Evolutionary conservation across 805 yeast genomes (phyloP).

Genomic region (Limtongia smithiae): DNA sequence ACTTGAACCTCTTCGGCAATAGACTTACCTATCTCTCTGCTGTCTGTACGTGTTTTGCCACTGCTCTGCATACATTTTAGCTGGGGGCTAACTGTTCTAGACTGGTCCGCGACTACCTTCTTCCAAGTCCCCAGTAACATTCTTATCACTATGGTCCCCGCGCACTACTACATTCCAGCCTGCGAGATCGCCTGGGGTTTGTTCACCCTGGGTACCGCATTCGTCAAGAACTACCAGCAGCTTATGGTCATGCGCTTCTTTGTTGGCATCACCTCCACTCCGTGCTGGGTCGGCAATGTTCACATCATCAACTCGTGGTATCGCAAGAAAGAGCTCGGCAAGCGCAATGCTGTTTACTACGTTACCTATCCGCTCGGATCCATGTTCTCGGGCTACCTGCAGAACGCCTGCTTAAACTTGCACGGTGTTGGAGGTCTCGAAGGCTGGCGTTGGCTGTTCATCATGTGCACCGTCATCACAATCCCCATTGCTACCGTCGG

Average conservation of each 20-base stretch:
- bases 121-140: slow-evolving; percentile 38
- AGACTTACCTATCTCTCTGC: slow-evolving; percentile 29
- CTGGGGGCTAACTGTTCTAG: background rate
- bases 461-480: slow-evolving; percentile 46
- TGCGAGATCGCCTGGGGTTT: slow-evolving; percentile 67
- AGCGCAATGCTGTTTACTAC: slow-evolving; percentile 44
- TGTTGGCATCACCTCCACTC: slow-evolving; percentile 67
- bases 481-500: slow-evolving; percentile 37
- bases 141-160: slow-evolving; percentile 33
- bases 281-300: slow-evolving; percentile 52
- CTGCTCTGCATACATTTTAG: background rate
- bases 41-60: slow-evolving; percentile 4
- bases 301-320: slow-evolving; percentile 51
- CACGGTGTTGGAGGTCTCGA: slow-evolving; percentile 41
- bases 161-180: slow-evolving; percentile 46
- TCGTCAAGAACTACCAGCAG: slow-evolving; percentile 43
- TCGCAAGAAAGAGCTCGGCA: slow-evolving; percentile 50
- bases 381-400: slow-evolving; percentile 50
- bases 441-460: slow-evolving; percentile 71
- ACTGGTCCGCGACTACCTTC: slow-evolving; percentile 29
- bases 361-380: slow-evolving; percentile 43
- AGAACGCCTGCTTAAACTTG: slow-evolving; percentile 52
- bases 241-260: slow-evolving; percentile 62
- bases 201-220: slow-evolving; percentile 56
- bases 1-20: slow-evolving; percentile 54